Evolutionary conservation across 2,329 filamentous ascomycete species (phyloP), one percentile per base, ranked within the genome.

Genomic region (Curvularia spicifera): DNA sequence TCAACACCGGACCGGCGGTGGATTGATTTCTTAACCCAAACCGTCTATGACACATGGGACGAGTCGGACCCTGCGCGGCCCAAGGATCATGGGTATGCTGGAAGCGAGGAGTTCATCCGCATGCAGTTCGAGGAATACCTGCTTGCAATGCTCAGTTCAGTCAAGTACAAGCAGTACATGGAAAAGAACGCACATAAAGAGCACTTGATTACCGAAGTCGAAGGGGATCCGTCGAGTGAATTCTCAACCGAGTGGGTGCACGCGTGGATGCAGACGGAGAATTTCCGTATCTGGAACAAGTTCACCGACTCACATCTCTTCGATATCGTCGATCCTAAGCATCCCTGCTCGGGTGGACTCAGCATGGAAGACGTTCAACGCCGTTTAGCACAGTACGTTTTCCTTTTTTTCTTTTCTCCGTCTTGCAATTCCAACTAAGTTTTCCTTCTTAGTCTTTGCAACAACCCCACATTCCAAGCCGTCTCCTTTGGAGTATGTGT

Each of bases 121-220:
- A 86, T 97, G 40, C 94, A 98, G 71, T 99, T 99, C 63, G 95
- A 99, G 78, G 93, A 97, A 71, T 99, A 99, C 73, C 85, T 99
- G 5, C 84, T 98, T 24, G 91, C 93, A 0, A 84, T 99, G 61
- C 86, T 98, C 43, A 91, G 93, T 0, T 88, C 91, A 0, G 90
- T 93, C 66, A 97, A 97, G 75, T 98, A 96, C 74, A 93, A 93
- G 76, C 68, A 78, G 37, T 82, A 80, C 65, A 72, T 78, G 52
- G 75, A 74, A 50, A 76, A 71, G 62, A 73, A 82, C 67, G 76
- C 79, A 63, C 73, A 79, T 60, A 76, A 90, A 65, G 81, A 88
- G 5, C 87, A 85, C 63, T 81, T 88, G 53, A 82, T 90, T 39
- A 82, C 85, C n/a, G 80, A 82, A 28, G 71, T 81, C 22, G 92